Percentiles rank a stretch among this genome's conserved stretches.
Evolutionary conservation across 345 rosid species (phyloP).

Genomic region (Brassica incana): DNA sequence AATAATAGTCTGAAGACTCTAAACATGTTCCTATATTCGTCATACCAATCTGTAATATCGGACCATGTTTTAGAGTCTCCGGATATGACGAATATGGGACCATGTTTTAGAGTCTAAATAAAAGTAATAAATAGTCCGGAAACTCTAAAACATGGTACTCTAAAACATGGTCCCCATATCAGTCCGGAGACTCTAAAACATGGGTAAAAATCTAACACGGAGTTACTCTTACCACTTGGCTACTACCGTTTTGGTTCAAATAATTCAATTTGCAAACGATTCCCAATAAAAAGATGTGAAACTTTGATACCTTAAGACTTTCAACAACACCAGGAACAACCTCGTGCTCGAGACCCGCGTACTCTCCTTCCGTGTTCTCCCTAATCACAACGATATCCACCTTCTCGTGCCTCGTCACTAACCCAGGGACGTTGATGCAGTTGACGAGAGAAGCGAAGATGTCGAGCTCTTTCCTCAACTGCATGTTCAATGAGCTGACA

Average conservation of each 20-base stretch:
- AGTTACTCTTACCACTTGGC: neutral
- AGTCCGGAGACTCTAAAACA: too few species aligned
- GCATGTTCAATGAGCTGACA: constrained; percentile 84
- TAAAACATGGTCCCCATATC: too few species aligned
- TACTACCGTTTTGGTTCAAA: neutral
- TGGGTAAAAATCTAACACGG: too few species aligned
- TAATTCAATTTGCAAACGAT: neutral
- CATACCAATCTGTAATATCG: too few species aligned
- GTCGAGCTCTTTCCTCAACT: constrained; percentile 83
- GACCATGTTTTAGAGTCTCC: too few species aligned
- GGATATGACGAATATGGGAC: too few species aligned
- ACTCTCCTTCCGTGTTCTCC: constrained; percentile 96
- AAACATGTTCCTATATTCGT: too few species aligned
- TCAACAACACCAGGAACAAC: constrained; percentile 96
- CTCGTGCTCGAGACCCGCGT: constrained; percentile 87
- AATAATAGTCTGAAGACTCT: too few species aligned
- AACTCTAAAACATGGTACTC: too few species aligned
- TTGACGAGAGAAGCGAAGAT: constrained; percentile 86
- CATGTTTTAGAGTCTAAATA: too few species aligned
- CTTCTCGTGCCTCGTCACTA: constrained; percentile 73
- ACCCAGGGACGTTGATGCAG: constrained; percentile 81
- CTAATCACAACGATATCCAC: constrained; percentile 90
- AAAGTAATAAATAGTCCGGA: too few species aligned
- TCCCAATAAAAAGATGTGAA: neutral
- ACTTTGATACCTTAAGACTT: constrained; percentile 68